Evolutionary conservation across 192 early-diverging fungal genomes (phyloP), one percentile per base, ranked within the genome.

Genomic region (Entophlyctis luteolus): DNA sequence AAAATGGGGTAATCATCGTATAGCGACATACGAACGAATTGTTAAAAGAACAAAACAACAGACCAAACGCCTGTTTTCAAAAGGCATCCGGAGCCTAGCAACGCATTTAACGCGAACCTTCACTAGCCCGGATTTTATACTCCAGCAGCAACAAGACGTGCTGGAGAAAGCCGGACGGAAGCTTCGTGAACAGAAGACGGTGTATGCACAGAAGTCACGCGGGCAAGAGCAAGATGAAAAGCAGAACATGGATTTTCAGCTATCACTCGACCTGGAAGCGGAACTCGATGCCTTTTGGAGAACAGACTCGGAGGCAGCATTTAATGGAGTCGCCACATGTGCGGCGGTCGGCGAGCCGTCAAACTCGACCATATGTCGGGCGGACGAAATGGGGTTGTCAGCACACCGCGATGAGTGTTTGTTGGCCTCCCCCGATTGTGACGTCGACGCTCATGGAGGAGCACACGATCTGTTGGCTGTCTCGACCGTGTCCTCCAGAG

Each of bases 41-140:
- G 14, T 45, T 45, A n/a, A 0, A 12, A 12, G 20, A 45, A 12
- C 14, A n/a, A 12, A 0, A 25, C 48, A 0, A 48, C 25, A 69
- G 67, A 29, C 28, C 56, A 69, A 69, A 36, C 57, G 68, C 0
- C 58, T 70, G 20, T 70, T 70, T 49, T 60, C 68, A 27, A 60
- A 49, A 29, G 68, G 68, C 5, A 34, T 54, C 36, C 57, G 68
- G 23, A 33, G 47, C 27, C 59, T 70, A 14, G 20, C 68, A 3
- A 59, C 59, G 3, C 62, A 39, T 50, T 48, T 70, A 27, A 27
- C 68, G 1, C 57, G 68, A 5, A 63, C n/a, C 29, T 37, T 49
- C 27, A 37, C 42, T 27, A 16, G 50, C 33, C 46, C 42, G 29
- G 28, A 10, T 14, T n/a, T 37, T 16, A 29, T 63, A 12, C 46